Evolutionary conservation across 1,139 yeast species (phyloP).

Genomic region (Eremothecium sinecaudum): DNA sequence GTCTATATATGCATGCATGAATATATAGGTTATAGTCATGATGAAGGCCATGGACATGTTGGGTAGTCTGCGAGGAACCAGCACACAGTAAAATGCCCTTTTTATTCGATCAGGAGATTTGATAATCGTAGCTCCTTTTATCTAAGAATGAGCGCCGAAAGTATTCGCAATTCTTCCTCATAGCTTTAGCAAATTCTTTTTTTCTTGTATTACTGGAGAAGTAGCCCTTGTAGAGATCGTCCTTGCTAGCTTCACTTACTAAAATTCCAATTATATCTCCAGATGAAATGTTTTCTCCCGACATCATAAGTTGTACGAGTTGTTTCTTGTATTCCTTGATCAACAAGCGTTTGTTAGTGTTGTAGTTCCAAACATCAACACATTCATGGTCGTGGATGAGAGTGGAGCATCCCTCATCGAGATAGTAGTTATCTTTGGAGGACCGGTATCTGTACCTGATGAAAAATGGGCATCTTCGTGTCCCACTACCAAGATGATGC

Average conservation of each 20-base stretch:
- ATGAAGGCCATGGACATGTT: too few species aligned
- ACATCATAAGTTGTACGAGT: slow-evolving; percentile 2
- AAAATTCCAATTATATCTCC: slow-evolving; percentile 2
- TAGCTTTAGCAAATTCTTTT: slow-evolving; percentile 4
- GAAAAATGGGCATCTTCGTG: slow-evolving; percentile 4
- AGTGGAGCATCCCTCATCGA: slow-evolving; percentile 4
- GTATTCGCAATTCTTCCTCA: slow-evolving; percentile 5
- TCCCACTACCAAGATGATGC: slow-evolving; percentile 4
- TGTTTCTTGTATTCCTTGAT: slow-evolving; percentile 4
- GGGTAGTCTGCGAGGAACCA: too few species aligned
- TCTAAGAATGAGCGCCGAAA: slow-evolving; percentile 4
- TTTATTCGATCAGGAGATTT: slow-evolving; percentile 2
- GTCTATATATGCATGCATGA: too few species aligned
- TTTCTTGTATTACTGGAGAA: slow-evolving; percentile 4
- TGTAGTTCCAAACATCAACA: slow-evolving; percentile 5
- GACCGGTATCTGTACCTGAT: slow-evolving; percentile 4
- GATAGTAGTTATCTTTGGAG: slow-evolving; percentile 3
- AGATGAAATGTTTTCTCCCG: slow-evolving; percentile 2
- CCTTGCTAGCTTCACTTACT: slow-evolving; percentile 3
- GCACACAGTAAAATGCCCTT: too few species aligned
- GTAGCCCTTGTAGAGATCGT: slow-evolving; percentile 4
- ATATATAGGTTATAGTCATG: too few species aligned
- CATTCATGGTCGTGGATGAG: slow-evolving; percentile 3
- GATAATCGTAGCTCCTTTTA: slow-evolving; percentile 1
- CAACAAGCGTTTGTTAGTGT: slow-evolving; percentile 3